These are phyloP conservation scores for Chlamydomonas sphaeroides DNA, from an alignment of 139 green algal genomes.

Conservation along the genomic window DNA sequence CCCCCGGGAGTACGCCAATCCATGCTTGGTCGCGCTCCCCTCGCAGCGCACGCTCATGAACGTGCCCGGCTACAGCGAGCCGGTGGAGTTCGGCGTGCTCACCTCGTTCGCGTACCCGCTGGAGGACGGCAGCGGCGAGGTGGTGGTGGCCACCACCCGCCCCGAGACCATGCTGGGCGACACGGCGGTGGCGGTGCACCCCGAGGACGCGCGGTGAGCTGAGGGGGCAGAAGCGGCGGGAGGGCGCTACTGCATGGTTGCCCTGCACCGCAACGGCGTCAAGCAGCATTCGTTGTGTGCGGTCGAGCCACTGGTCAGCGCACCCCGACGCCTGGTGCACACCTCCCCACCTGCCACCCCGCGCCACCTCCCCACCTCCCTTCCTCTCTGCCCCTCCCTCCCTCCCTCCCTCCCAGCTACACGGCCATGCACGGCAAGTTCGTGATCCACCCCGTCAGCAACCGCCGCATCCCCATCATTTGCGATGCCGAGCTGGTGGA, in stretches of 20 bases:
- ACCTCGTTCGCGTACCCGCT: slow-evolving; percentile 95
- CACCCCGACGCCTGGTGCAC: no score
- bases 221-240: no score
- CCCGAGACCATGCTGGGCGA: slow-evolving; percentile 98
- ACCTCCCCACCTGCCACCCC: slow-evolving; percentile 75
- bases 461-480: slow-evolving; percentile 93
- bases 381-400: background rate
- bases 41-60: slow-evolving; percentile 70
- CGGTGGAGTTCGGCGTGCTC: slow-evolving; percentile 96
- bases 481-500: slow-evolving; percentile 95
- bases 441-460: slow-evolving; percentile 89
- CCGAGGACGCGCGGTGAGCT: slow-evolving; percentile 92
- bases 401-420: slow-evolving; percentile 54
- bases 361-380: background rate
- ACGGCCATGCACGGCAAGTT: slow-evolving; percentile 81
- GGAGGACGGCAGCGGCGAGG: slow-evolving; percentile 80
- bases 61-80: slow-evolving; percentile 78
- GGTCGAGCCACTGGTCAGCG: no score
- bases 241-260: no score
- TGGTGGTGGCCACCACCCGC: slow-evolving; percentile 94
- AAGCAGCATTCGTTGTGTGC: no score
- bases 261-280: no score
- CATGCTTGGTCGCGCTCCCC: no score
- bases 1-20: no score
- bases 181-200: slow-evolving; percentile 96